Conservation (phyloP, 352 stramenopile species). For the Phytophthora parvispora region DNA sequence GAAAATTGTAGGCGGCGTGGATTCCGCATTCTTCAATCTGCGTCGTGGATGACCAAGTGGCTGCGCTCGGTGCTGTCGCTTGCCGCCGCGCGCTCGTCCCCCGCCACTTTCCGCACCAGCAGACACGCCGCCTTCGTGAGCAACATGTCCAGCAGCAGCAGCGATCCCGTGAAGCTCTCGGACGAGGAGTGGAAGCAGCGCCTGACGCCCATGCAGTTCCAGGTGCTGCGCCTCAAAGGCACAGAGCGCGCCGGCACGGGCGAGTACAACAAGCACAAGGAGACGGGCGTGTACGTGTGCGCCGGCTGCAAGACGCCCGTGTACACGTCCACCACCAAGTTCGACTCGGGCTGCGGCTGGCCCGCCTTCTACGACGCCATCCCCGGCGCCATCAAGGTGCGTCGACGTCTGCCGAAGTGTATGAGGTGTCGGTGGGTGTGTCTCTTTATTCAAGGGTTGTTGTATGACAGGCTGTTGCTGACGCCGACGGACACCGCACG, state of each 20-base stretch:
- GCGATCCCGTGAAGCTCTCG: constrained; percentile 53
- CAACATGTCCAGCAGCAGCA: constrained; percentile 58
- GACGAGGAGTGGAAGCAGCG: constrained; percentile 87
- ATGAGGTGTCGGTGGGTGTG: neutral
- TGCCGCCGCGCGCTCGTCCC: constrained; percentile 11
- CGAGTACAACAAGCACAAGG: constrained; percentile 92
- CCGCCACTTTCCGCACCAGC: constrained; percentile 2
- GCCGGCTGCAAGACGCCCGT: constrained; percentile 89
- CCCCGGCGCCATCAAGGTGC: constrained; percentile 86
- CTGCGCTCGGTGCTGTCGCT: constrained; percentile 32
- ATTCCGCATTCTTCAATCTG: constrained; percentile 25
- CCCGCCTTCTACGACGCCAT: constrained; percentile 93
- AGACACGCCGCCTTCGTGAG: constrained; percentile 13
- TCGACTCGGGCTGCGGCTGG: constrained; percentile 93
- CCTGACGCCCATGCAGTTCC: constrained; percentile 83
- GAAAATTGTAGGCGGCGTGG: neutral
- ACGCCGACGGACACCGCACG: constrained; percentile 77
- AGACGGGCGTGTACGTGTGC: constrained; percentile 90
- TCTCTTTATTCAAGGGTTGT: neutral
- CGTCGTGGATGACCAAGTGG: constrained; percentile 34
- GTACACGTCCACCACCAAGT: constrained; percentile 92
- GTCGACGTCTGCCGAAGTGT: neutral
- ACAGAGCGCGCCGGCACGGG: constrained; percentile 90
- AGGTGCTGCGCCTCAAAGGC: constrained; percentile 92
- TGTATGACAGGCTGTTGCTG: constrained; percentile 56